Evolutionary conservation across 768 basidiomycete genomes (phyloP).

Genomic region (Cantharellus cinnabarinus): DNA sequence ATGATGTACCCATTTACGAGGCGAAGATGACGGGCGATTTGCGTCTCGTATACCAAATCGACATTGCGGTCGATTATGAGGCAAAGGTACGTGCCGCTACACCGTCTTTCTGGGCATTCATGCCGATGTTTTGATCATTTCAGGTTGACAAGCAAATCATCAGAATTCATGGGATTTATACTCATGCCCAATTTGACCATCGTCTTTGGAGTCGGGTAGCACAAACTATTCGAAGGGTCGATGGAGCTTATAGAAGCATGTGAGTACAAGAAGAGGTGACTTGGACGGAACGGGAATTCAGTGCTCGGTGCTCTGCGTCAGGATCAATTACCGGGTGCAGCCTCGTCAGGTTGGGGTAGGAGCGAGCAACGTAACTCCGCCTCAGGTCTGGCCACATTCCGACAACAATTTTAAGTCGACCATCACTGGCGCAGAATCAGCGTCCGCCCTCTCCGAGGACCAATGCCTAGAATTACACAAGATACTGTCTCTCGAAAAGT

Average conservation of each 20-base stretch:
- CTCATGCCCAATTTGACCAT: constrained; percentile 25
- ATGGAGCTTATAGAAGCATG: constrained; percentile 33
- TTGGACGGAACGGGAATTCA: neutral
- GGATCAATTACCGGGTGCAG: neutral
- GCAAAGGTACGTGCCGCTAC: neutral
- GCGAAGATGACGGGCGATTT: constrained; percentile 41
- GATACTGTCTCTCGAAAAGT: constrained; percentile 23
- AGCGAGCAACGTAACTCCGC: neutral
- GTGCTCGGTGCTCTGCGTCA: neutral
- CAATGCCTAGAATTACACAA: constrained; percentile 3
- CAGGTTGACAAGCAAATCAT: neutral
- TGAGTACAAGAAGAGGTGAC: too few relatives aligned
- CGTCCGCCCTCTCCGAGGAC: neutral
- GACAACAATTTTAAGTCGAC: neutral
- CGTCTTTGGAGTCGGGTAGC: constrained; percentile 29
- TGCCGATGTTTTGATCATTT: neutral
- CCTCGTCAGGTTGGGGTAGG: neutral
- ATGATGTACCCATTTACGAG: constrained; percentile 40
- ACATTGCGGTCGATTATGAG: neutral
- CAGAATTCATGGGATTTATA: constrained; percentile 29
- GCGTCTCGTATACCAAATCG: constrained; percentile 20
- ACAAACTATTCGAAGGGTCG: constrained; percentile 22
- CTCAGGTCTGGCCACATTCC: neutral
- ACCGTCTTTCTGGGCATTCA: neutral
- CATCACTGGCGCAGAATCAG: neutral